A percentile compares a stretch with the other conserved stretches of the same genome.
These are phyloP conservation scores for Chamaecyparis obtusa DNA, from an alignment of 75 land plant species.

Conservation along the genomic window DNA sequence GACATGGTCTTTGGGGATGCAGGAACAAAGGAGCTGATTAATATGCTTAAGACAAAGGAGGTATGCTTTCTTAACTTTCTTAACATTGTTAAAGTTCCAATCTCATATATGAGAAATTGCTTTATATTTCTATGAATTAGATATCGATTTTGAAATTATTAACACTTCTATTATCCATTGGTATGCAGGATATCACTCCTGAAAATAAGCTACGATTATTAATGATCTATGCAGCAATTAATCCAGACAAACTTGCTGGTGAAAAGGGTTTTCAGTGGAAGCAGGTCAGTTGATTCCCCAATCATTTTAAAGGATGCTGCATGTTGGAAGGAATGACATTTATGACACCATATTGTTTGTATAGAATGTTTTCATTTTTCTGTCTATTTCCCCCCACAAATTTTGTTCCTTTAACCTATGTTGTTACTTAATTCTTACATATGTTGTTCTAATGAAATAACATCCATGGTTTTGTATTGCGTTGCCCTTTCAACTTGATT, in stretches of 20 bases:
- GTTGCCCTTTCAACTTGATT: neutral
- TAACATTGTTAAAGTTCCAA: neutral
- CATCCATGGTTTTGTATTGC: neutral
- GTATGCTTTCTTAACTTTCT: conserved; percentile 25
- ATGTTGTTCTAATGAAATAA: neutral
- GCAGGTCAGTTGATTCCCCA: conserved; percentile 53
- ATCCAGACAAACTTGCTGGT: conserved; percentile 94
- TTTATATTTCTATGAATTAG: neutral
- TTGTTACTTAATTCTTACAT: neutral
- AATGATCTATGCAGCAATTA: conserved; percentile 89
- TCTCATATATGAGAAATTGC: neutral
- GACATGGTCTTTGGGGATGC: conserved; percentile 98
- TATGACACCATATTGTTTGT: neutral
- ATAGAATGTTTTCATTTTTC: neutral
- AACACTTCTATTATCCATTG: neutral
- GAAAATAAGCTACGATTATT: conserved; percentile 88
- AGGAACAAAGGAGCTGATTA: conserved; percentile 88
- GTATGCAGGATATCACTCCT: conserved; percentile 50
- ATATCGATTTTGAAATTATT: neutral
- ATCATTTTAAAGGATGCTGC: neutral
- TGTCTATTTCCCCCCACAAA: neutral
- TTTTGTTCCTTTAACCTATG: neutral
- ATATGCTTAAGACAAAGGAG: conserved; percentile 70
- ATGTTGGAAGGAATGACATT: neutral
- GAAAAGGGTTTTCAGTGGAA: conserved; percentile 77